A percentile compares a stretch with the other conserved stretches of the same genome.
phyloP scores from a whole-genome alignment of 768 basidiomycete genomes.

The Rhizopogon rudus region DNA sequence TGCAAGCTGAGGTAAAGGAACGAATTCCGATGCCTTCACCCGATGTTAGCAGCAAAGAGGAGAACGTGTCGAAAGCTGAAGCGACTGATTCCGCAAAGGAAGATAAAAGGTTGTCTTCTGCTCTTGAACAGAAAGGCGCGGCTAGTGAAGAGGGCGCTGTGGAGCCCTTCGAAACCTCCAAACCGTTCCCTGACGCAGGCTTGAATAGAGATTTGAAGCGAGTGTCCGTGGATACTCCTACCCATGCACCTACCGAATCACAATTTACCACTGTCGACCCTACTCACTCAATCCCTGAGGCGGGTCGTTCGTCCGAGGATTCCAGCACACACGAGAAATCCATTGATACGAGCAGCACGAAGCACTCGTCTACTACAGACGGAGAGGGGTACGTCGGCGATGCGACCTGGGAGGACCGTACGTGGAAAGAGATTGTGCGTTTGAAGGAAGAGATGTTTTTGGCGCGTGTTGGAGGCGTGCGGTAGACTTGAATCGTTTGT shows the following conservation, averaged over 20 bases:
- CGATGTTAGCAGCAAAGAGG: not conserved
- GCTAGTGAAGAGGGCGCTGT: not conserved
- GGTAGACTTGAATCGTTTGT: constrained; percentile 11
- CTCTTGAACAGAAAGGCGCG: not conserved
- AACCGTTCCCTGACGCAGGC: not conserved
- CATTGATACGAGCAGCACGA: constrained; percentile 18
- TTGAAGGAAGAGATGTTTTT: constrained; percentile 85
- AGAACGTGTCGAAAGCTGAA: not conserved
- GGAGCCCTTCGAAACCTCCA: not conserved
- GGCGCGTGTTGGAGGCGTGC: constrained; percentile 64
- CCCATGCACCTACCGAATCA: not conserved
- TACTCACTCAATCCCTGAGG: not conserved
- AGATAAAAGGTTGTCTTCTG: not conserved
- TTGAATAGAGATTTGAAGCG: not conserved
- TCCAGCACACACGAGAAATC: constrained; percentile 8
- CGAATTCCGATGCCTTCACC: not conserved
- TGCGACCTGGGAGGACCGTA: constrained; percentile 79
- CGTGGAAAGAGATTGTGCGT: constrained; percentile 73
- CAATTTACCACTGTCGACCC: not conserved
- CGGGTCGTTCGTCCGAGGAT: not conserved
- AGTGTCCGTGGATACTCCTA: not conserved
- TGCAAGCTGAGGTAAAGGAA: not conserved
- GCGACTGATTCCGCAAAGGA: not conserved
- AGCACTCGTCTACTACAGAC: constrained; percentile 19
- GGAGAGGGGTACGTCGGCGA: constrained; percentile 53